phyloP scores from a whole-genome alignment of 768 basidiomycete genomes.

The Pleurotus sapidus region DNA sequence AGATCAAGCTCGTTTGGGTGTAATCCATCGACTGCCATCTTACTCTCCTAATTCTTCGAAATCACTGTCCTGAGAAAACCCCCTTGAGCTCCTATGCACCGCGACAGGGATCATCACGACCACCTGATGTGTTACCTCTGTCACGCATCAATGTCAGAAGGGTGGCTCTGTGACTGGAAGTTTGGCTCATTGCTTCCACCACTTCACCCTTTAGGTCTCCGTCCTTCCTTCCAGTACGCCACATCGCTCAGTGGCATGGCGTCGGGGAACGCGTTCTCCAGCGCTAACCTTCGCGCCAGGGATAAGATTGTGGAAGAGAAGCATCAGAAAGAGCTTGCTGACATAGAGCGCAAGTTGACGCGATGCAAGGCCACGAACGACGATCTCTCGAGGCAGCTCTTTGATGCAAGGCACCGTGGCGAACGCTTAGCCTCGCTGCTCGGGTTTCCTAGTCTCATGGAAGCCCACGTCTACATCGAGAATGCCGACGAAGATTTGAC shows the following conservation, averaged over 20 bases:
- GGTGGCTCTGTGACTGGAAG: too few species aligned
- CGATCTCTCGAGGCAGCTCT: slow-evolving; percentile 33
- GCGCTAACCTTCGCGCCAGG: slow-evolving; percentile 29
- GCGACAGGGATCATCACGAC: too few species aligned
- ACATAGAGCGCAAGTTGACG: slow-evolving; percentile 26
- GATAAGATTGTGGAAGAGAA: slow-evolving; percentile 33
- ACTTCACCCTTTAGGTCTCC: background rate
- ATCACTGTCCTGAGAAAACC: too few species aligned
- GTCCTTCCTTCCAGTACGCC: background rate
- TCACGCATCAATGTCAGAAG: too few species aligned
- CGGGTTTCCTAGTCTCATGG: slow-evolving; percentile 40
- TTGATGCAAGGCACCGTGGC: slow-evolving; percentile 32
- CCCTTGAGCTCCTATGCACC: too few species aligned
- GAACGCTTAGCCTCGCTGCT: slow-evolving; percentile 36
- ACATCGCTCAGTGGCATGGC: background rate
- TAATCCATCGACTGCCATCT: too few species aligned
- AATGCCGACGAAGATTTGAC: slow-evolving; percentile 28
- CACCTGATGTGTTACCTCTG: too few species aligned
- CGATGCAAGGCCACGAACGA: slow-evolving; percentile 31
- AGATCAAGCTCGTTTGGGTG: too few species aligned
- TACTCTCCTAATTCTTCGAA: too few species aligned
- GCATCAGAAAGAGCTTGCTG: slow-evolving; percentile 27
- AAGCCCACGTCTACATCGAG: slow-evolving; percentile 40
- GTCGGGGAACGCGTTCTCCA: slow-evolving; percentile 21
- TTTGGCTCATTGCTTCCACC: background rate